Evolutionary conservation across 768 basidiomycete genomes (phyloP), one percentile per base, ranked within the genome.

Genomic region (Guyanaporus albipodus): DNA sequence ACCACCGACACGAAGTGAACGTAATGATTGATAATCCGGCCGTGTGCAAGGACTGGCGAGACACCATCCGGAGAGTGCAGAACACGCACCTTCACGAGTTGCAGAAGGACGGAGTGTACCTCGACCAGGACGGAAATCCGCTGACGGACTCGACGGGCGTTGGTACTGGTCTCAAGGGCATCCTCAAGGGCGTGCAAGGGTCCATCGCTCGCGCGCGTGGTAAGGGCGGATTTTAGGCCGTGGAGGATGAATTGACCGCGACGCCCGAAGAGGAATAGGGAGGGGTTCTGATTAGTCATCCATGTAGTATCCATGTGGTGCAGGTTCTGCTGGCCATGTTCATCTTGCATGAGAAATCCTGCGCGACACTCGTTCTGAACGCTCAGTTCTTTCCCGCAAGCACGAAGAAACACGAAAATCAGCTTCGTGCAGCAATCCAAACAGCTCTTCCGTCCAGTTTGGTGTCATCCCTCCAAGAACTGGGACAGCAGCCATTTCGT

Each of bases 1-100:
- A 74, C 68, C 85, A 87, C 62, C 80, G 78, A 34, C 79, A 83
- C 49, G 85, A 87, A 55, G 71, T 79, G 54, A 86, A 87, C 59
- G 66, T 83, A 47, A 75, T 84, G 71, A 68, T 83, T 36, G 81
- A 83, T 60, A 75, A 71, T 19, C 63, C 70, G n/a, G 64, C 69
- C 31, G 67, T 82, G 42, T 76, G 78, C 39, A 54, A 62, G 29
- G 79, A 78, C 46, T 80, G 82, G 80, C 73, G 75, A 64, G 73
- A 76, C 38, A 74, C 70, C 8, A 61, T 80, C n/a, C 51, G 67
- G 22, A 66, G 71, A 24, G 78, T 77, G 57, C 77, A 80, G 66
- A 82, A 80, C 54, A 82, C 82, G 11, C 70, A 70, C 52, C 57
- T 73, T 12, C 81, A 79, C 48, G 58, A 69, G 19, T 44, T 68